Conservation (phyloP, 306 rosid genomes). For the Trifolium dubium region DNA sequence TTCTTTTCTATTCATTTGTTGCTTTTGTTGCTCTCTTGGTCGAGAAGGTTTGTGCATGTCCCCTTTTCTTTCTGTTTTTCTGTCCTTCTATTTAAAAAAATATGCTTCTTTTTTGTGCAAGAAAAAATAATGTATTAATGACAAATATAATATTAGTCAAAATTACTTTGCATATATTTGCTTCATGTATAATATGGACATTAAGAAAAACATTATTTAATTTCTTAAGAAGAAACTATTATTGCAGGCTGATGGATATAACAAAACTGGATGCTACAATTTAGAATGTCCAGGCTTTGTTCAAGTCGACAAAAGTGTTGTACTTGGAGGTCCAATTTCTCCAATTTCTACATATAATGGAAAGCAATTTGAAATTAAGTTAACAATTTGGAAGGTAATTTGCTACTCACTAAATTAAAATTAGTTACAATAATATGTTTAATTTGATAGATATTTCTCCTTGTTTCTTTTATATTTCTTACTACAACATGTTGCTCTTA, state of each 20-base stretch:
- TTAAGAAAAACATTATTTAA: not conserved
- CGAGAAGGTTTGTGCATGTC: no score
- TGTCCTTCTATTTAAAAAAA: no score
- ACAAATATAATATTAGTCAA: no score
- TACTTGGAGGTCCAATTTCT: slow-evolving; percentile 86
- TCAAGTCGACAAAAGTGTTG: slow-evolving; percentile 69
- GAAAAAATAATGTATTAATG: no score
- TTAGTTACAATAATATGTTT: not conserved
- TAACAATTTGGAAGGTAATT: slow-evolving; percentile 86
- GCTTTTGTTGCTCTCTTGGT: no score
- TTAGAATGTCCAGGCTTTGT: slow-evolving; percentile 86
- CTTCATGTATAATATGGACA: slow-evolving; percentile 19
- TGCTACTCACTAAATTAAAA: not conserved
- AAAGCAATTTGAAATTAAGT: slow-evolving; percentile 76
- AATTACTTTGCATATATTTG: not conserved
- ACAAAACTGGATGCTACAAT: slow-evolving; percentile 89
- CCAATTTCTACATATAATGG: slow-evolving; percentile 78
- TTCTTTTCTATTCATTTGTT: no score
- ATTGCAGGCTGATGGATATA: slow-evolving; percentile 82
- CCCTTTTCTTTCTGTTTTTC: no score
- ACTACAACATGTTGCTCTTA: no score
- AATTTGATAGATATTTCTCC: not conserved
- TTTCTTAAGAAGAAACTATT: no score
- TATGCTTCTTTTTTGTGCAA: no score
- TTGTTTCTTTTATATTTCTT: no score